Percentiles rank a stretch among this genome's conserved stretches.
Evolutionary conservation across 257 asterid species (phyloP).

Genomic region (Vinca minor): DNA sequence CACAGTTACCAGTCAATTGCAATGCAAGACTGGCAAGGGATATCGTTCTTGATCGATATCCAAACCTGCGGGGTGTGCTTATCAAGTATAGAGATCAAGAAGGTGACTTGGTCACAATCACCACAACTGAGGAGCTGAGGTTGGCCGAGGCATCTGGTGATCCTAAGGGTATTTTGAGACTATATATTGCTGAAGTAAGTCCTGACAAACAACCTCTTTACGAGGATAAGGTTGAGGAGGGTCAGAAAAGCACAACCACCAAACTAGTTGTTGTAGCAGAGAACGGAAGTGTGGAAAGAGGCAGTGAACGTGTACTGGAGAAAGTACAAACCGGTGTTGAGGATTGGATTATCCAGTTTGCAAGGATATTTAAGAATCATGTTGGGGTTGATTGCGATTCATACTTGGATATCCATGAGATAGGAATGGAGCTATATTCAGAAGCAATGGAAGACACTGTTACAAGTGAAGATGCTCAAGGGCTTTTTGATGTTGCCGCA

Average conservation of each 20-base stretch:
- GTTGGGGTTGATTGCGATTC: constrained; percentile 82
- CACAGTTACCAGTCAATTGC: constrained; percentile 64
- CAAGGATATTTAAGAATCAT: constrained; percentile 70
- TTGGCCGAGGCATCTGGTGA: constrained; percentile 69
- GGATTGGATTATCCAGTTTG: constrained; percentile 82
- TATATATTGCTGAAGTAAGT: constrained; percentile 68
- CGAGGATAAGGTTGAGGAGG: constrained; percentile 45
- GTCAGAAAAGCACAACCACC: constrained; percentile 25
- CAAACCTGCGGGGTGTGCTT: constrained; percentile 67
- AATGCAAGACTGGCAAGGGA: constrained; percentile 60
- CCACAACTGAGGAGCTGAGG: constrained; percentile 81
- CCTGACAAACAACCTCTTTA: constrained; percentile 73
- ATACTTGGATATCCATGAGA: constrained; percentile 75
- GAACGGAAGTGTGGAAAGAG: constrained; percentile 26
- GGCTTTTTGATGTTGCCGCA: constrained; percentile 68
- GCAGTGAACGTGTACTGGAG: constrained; percentile 17
- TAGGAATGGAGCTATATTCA: constrained; percentile 74
- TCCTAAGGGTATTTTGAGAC: constrained; percentile 57
- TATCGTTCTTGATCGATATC: constrained; percentile 59
- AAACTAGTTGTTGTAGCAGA: constrained; percentile 28
- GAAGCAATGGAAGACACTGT: constrained; percentile 86
- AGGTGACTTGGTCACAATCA: constrained; percentile 85
- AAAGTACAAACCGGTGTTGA: constrained; percentile 41
- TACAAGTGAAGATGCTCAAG: constrained; percentile 72
- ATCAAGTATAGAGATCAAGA: constrained; percentile 86